Evolutionary conservation across 345 rosid species (phyloP).

Genomic region (Cardiospermum halicacabum): DNA sequence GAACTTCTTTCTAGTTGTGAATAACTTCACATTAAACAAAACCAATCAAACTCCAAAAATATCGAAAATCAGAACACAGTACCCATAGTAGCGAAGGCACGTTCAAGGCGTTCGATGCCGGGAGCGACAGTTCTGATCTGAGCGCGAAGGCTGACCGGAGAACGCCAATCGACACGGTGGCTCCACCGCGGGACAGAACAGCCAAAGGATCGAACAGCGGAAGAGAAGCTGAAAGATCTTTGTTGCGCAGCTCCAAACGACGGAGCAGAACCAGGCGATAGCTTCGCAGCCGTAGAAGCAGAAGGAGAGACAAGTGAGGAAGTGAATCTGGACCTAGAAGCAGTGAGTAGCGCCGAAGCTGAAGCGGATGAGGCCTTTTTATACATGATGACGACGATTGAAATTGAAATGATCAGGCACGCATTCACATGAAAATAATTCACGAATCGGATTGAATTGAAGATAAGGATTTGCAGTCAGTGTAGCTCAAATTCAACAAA

Average conservation of each 20-base stretch:
- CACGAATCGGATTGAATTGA: too few species aligned
- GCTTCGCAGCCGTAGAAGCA: conserved; percentile 9
- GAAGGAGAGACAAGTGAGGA: conserved; percentile 21
- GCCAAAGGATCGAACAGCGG: conserved; percentile 46
- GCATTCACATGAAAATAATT: conserved; percentile 6
- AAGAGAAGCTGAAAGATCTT: conserved; percentile 45
- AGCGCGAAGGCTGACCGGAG: conserved; percentile 52
- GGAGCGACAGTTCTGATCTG: conserved; percentile 68
- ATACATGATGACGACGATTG: conserved; percentile 54
- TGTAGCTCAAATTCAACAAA: neutral
- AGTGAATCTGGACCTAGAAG: conserved; percentile 44
- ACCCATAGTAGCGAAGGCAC: conserved; percentile 84
- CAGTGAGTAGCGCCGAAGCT: conserved; percentile 59
- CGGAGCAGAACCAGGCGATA: conserved; percentile 15
- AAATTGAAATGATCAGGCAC: conserved; percentile 16
- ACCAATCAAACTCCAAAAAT: conserved; percentile 10
- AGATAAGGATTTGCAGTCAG: conserved; percentile 11
- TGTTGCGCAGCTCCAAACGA: conserved; percentile 26
- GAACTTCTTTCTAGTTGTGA: neutral
- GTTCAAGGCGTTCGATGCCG: conserved; percentile 52
- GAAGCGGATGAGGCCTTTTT: conserved; percentile 43
- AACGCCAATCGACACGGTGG: conserved; percentile 64
- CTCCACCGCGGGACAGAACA: conserved; percentile 63
- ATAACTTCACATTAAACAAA: neutral
- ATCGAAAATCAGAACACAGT: conserved; percentile 13